These are phyloP conservation scores for Solanum sejunctum DNA, from an alignment of 257 asterid species.

Conservation along the genomic window DNA sequence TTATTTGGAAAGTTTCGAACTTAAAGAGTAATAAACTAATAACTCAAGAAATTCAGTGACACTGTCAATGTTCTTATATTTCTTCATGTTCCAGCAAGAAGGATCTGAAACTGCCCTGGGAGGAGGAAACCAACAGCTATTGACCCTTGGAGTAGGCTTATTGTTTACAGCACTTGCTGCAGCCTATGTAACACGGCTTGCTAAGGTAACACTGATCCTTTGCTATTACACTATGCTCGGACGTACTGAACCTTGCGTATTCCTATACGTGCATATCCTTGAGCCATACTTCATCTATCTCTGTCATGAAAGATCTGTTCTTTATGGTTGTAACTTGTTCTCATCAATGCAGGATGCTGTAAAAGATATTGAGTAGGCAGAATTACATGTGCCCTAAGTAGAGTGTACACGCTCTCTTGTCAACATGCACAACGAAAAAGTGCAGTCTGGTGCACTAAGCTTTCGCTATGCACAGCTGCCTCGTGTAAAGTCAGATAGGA, in stretches of 20 bases:
- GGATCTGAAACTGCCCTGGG: constrained; percentile 49
- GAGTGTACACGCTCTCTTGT: background rate
- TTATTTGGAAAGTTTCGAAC: background rate
- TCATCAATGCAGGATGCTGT: constrained; percentile 28
- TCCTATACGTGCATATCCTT: background rate
- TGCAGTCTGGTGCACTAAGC: background rate
- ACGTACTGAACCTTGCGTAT: background rate
- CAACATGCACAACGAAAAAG: background rate
- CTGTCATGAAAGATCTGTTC: background rate
- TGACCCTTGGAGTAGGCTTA: constrained; percentile 75
- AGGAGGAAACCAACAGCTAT: constrained; percentile 50
- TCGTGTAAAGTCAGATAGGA: background rate
- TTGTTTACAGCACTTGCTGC: constrained; percentile 81
- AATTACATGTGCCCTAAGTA: background rate
- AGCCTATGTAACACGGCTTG: constrained; percentile 67
- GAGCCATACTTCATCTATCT: background rate
- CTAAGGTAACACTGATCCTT: constrained; percentile 44
- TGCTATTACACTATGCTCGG: background rate
- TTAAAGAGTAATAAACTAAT: background rate
- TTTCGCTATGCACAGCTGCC: background rate
- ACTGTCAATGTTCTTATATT: background rate
- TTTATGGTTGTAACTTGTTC: background rate
- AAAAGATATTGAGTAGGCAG: constrained; percentile 23
- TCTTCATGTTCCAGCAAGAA: constrained; percentile 52
- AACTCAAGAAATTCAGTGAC: background rate